Evolutionary conservation across 1,284 basidiomycete species (phyloP).

Genomic region (Xanthoconium separans): DNA sequence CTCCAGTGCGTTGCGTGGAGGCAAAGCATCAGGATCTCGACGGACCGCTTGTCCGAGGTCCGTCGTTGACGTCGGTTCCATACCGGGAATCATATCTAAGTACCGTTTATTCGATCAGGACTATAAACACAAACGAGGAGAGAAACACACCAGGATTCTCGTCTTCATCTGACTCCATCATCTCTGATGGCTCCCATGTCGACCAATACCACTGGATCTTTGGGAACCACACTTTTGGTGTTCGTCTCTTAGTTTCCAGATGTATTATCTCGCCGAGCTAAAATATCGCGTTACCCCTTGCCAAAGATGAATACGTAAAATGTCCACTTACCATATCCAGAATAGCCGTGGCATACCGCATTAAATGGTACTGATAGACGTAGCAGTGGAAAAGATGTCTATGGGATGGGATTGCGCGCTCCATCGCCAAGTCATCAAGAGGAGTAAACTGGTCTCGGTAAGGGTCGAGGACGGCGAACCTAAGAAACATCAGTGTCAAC

Average conservation of each 20-base stretch:
- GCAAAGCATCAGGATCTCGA: constrained; percentile 75
- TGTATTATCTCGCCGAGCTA: constrained; percentile 55
- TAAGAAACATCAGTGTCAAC: constrained; percentile 20
- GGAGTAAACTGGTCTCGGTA: constrained; percentile 64
- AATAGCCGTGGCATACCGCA: constrained; percentile 49
- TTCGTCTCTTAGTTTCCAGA: constrained; percentile 54
- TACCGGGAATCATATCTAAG: constrained; percentile 60
- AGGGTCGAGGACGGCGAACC: constrained; percentile 67
- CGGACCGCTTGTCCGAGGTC: constrained; percentile 57
- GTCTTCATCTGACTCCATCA: constrained; percentile 47
- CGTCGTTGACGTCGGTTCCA: constrained; percentile 39
- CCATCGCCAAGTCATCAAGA: constrained; percentile 33
- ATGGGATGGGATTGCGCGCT: constrained; percentile 50
- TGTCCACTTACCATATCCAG: constrained; percentile 44
- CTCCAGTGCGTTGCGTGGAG: constrained; percentile 60
- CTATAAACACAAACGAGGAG: neutral
- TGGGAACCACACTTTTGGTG: constrained; percentile 70
- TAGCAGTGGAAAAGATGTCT: constrained; percentile 67
- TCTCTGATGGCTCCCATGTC: constrained; percentile 48
- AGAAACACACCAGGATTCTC: constrained; percentile 49
- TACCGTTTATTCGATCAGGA: neutral
- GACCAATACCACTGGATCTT: constrained; percentile 42
- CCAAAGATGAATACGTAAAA: constrained; percentile 28
- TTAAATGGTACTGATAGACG: constrained; percentile 73
- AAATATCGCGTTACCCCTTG: constrained; percentile 5